phyloP scores from a whole-genome alignment of 352 stramenopile species.

The Pythium phragmiticola region DNA sequence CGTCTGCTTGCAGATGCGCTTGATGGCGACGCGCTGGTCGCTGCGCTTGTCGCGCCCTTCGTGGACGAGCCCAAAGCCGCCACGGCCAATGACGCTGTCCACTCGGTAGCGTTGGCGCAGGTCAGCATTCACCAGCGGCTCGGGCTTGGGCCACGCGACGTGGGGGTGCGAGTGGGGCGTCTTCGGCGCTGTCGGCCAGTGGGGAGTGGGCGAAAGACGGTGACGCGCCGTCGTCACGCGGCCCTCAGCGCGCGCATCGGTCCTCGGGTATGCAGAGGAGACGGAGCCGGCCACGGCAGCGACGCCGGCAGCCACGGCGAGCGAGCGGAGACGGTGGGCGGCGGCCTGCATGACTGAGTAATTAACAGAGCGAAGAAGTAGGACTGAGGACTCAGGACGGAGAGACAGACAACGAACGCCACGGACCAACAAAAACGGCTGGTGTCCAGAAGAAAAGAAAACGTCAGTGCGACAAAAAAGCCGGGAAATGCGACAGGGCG shows the following conservation, averaged over 20 bases:
- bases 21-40: conserved; percentile 33
- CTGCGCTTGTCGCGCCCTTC: conserved; percentile 26
- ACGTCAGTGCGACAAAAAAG: not conserved
- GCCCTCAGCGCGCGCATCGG: conserved; percentile 14
- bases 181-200: not conserved
- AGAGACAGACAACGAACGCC: conserved; percentile 7
- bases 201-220: not conserved
- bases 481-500: conserved; percentile 6
- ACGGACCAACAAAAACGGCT: not conserved
- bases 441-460: not conserved
- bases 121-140: conserved; percentile 9
- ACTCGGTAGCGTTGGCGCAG: conserved; percentile 20
- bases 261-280: not conserved
- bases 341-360: not conserved
- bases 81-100: conserved; percentile 25
- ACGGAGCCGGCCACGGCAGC: not conserved
- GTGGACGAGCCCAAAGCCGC: conserved; percentile 34
- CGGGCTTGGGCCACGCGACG: not conserved
- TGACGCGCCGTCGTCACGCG: not conserved
- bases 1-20: conserved; percentile 33
- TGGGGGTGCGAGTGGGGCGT: not conserved
- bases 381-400: not conserved
- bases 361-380: not conserved
- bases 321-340: not conserved
- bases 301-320: not conserved